Evolutionary conservation across 108 stramenopile genomes (phyloP).

Genomic region (Cyclotella choctawhatcheeana): DNA sequence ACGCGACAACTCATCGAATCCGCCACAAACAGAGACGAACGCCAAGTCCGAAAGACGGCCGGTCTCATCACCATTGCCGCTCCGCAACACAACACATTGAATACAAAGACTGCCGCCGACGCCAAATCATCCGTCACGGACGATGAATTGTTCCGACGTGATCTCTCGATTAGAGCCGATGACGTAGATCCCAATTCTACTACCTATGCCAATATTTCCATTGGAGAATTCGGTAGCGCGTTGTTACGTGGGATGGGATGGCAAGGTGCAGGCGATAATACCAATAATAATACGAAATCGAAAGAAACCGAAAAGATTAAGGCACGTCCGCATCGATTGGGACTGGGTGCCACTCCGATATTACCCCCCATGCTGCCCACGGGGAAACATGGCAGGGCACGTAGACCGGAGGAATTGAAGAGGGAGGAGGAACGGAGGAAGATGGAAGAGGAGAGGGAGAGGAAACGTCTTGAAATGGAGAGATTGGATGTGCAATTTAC

Average conservation of each 20-base stretch:
- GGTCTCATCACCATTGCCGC: conserved; percentile 20
- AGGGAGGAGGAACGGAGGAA: conserved; percentile 66
- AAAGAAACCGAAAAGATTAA: conserved; percentile 37
- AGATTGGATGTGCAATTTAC: conserved; percentile 76
- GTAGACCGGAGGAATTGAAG: conserved; percentile 67
- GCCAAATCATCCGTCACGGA: conserved; percentile 19
- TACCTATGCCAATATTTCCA: conserved; percentile 69
- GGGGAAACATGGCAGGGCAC: conserved; percentile 15
- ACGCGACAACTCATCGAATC: background rate
- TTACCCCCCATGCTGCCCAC: conserved; percentile 45
- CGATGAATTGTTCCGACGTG: conserved; percentile 34
- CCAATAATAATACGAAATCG: no score
- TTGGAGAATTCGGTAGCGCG: conserved; percentile 89
- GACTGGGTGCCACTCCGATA: conserved; percentile 82
- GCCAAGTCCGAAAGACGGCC: conserved; percentile 1
- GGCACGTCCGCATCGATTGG: conserved; percentile 83
- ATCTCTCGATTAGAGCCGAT: background rate
- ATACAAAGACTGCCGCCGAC: conserved; percentile 11
- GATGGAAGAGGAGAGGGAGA: conserved; percentile 52
- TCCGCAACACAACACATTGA: conserved; percentile 15
- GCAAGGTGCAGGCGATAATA: conserved; percentile 62
- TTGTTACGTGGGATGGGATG: conserved; percentile 93
- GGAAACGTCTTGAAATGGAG: conserved; percentile 33
- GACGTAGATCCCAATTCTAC: conserved; percentile 49
- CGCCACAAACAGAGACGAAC: background rate